Conservation (phyloP, 2,329 filamentous ascomycete genomes). For the Scytalidium sp. region DNA sequence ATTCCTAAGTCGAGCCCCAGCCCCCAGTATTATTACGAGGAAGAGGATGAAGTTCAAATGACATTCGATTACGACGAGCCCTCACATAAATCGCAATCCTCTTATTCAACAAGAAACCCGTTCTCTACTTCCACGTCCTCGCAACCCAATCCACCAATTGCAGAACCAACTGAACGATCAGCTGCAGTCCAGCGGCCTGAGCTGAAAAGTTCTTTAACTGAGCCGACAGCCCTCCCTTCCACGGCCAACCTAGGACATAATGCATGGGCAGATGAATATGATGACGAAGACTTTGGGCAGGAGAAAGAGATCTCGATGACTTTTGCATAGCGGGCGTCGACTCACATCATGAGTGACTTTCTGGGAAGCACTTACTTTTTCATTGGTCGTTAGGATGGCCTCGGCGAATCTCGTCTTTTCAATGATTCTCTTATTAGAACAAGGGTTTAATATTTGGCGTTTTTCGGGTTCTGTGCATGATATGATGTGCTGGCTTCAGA, state of each 20-base stretch:
- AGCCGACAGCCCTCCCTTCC: constrained; percentile 45
- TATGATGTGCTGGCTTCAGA: too few species aligned
- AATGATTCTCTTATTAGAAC: too few species aligned
- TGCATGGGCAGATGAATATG: constrained; percentile 66
- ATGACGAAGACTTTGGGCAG: constrained; percentile 66
- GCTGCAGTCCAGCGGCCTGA: constrained; percentile 31
- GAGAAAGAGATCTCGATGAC: constrained; percentile 79
- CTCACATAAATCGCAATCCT: constrained; percentile 16
- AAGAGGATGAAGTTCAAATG: constrained; percentile 60
- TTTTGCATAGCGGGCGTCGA: constrained; percentile 48
- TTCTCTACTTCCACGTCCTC: constrained; percentile 11
- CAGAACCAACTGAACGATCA: constrained; percentile 10
- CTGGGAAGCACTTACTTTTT: background rate
- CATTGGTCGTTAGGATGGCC: background rate
- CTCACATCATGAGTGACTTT: background rate
- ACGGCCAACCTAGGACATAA: constrained; percentile 38
- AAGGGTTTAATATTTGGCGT: too few species aligned
- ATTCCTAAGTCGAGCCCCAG: constrained; percentile 7
- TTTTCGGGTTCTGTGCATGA: too few species aligned
- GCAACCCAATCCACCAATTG: constrained; percentile 5
- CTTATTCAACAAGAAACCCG: constrained; percentile 13
- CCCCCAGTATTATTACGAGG: constrained; percentile 15
- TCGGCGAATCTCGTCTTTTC: too few species aligned
- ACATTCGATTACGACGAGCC: constrained; percentile 63
- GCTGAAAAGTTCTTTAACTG: constrained; percentile 42